phyloP scores from a whole-genome alignment of 768 basidiomycete genomes.

The Tulasnella sp. region DNA sequence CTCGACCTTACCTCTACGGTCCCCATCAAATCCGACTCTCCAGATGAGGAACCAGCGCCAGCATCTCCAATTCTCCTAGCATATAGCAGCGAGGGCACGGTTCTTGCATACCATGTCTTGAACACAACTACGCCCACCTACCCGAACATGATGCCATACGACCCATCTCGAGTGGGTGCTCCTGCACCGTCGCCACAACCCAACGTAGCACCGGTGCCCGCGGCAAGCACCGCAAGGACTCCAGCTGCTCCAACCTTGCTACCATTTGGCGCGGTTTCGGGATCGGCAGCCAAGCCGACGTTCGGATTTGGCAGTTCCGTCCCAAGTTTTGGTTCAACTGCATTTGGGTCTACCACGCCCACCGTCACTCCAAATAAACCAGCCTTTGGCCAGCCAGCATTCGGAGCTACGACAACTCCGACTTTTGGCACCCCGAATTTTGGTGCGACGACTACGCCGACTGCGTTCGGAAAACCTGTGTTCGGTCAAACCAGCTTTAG shows the following conservation, averaged over 20 bases:
- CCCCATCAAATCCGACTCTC: constrained; percentile 21
- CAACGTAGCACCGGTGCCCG: not conserved
- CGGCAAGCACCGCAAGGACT: not conserved
- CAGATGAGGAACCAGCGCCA: constrained; percentile 29
- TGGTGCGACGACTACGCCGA: not conserved
- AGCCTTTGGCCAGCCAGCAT: constrained; percentile 25
- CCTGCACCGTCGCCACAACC: constrained; percentile 6
- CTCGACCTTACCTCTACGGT: constrained; percentile 28
- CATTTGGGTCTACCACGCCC: constrained; percentile 23
- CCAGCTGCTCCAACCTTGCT: constrained; percentile 2
- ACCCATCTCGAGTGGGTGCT: not conserved
- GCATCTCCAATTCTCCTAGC: constrained; percentile 29
- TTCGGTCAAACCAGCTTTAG: constrained; percentile 29
- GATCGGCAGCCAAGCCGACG: not conserved
- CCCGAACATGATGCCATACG: constrained; percentile 24
- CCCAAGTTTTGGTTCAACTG: not conserved
- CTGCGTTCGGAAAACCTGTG: constrained; percentile 26
- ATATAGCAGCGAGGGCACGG: constrained; percentile 30
- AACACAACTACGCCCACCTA: constrained; percentile 24
- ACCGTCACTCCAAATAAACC: constrained; percentile 9
- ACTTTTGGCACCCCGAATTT: constrained; percentile 19
- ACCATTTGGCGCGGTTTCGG: not conserved
- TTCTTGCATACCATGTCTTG: constrained; percentile 29
- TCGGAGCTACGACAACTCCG: constrained; percentile 7
- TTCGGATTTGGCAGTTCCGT: constrained; percentile 21